Evolutionary conservation across 2,329 filamentous ascomycete species (phyloP).

Genomic region (Venturia asperata): DNA sequence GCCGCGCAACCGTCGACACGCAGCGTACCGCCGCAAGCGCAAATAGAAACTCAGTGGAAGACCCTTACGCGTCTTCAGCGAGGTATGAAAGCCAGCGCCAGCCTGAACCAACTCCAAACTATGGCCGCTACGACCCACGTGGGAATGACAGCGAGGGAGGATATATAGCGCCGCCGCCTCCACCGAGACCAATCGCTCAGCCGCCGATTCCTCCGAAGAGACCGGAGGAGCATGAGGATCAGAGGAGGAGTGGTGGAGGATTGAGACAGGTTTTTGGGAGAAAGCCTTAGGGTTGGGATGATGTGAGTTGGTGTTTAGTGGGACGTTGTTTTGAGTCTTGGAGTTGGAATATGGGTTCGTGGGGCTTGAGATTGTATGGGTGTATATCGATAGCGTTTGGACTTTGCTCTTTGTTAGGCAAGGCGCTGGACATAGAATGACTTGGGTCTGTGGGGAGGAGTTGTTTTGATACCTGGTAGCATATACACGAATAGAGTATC

Average conservation of each 20-base stretch:
- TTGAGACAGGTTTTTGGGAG: conserved; percentile 5
- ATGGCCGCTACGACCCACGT: conserved; percentile 11
- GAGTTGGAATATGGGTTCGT: neutral
- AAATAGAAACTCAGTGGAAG: neutral
- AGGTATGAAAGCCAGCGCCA: conserved; percentile 1
- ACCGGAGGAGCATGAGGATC: conserved; percentile 1
- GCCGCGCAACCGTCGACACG: neutral
- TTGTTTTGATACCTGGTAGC: too few species aligned
- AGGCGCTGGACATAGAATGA: neutral
- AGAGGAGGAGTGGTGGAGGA: conserved; percentile 1
- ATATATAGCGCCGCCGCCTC: neutral
- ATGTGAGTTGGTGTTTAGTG: neutral
- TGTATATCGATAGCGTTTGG: neutral
- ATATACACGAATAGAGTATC: too few species aligned
- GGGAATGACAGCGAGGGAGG: neutral
- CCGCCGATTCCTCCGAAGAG: conserved; percentile 14
- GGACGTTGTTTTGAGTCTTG: too few species aligned
- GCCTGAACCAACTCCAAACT: conserved; percentile 1
- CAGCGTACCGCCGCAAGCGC: neutral
- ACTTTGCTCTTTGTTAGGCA: neutral
- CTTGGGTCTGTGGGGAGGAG: neutral
- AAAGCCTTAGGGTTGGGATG: neutral
- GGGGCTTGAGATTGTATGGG: neutral
- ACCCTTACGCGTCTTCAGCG: neutral
- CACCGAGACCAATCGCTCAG: neutral